A percentile compares a stretch with the other conserved stretches of the same genome.
phyloP scores from a whole-genome alignment of 2,329 filamentous ascomycete genomes.

The Phialocephala sp. region DNA sequence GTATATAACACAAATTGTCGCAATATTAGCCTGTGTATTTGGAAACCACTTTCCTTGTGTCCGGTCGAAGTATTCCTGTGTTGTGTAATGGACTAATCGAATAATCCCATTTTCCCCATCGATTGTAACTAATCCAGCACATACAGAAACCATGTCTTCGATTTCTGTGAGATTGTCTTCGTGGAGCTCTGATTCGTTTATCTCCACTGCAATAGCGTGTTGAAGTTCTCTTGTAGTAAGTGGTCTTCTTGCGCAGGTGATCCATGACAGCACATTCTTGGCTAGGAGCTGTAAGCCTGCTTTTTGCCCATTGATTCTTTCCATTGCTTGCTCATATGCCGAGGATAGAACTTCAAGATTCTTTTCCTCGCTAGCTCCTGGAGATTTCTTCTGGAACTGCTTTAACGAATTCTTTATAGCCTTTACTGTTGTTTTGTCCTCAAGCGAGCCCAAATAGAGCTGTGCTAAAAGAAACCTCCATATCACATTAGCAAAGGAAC shows the following conservation, averaged over 20 bases:
- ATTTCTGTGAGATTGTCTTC: conserved; percentile 28
- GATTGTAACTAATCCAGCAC: conserved; percentile 33
- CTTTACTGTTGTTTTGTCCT: too few species aligned
- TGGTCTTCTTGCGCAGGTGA: conserved; percentile 42
- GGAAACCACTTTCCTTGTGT: conserved; percentile 26
- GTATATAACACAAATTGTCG: conserved; percentile 39
- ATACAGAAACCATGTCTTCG: conserved; percentile 33
- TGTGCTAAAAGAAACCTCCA: conserved; percentile 43
- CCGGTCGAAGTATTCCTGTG: conserved; percentile 40
- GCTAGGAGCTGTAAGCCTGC: not conserved
- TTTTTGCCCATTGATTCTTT: conserved; percentile 49
- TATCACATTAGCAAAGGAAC: too few species aligned
- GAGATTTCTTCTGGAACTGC: too few species aligned
- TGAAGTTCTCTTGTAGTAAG: conserved; percentile 47
- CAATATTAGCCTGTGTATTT: conserved; percentile 30
- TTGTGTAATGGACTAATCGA: conserved; percentile 40
- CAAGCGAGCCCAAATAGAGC: too few species aligned
- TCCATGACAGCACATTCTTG: conserved; percentile 15
- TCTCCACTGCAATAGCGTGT: conserved; percentile 50
- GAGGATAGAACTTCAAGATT: too few species aligned
- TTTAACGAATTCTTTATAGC: too few species aligned
- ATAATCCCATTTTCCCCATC: conserved; percentile 16
- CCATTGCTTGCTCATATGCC: too few species aligned
- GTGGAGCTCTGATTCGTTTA: conserved; percentile 22
- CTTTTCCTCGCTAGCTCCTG: too few species aligned